Evolutionary conservation across 306 rosid species (phyloP).

Genomic region (Prunus salicina): DNA sequence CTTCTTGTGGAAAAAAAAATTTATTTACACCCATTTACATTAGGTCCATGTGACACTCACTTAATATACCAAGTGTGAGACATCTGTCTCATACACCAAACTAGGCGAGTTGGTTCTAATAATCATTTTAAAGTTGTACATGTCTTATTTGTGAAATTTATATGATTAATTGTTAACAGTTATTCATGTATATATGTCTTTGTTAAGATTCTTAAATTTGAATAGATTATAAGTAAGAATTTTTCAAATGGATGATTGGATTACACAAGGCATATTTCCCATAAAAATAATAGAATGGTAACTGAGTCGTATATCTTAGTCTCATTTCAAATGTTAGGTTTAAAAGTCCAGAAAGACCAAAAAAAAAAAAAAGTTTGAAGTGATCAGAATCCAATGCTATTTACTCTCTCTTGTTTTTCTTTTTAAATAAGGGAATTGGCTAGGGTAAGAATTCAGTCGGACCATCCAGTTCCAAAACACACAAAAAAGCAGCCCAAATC

Average conservation of each 20-base stretch:
- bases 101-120: neutral
- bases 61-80: too few relatives aligned
- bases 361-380: neutral
- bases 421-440: neutral
- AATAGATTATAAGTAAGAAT: neutral
- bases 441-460: neutral
- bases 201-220: neutral
- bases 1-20: too few relatives aligned
- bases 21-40: too few relatives aligned
- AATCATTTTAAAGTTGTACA: neutral
- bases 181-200: neutral
- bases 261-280: neutral
- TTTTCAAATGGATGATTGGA: neutral
- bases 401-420: neutral
- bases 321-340: neutral
- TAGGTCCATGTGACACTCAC: too few relatives aligned
- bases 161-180: neutral
- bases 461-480: neutral
- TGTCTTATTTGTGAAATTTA: neutral
- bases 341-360: neutral
- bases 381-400: conserved; percentile 10
- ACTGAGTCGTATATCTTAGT: neutral
- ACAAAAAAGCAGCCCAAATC: neutral
- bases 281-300: neutral
- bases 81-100: neutral